phyloP scores from a whole-genome alignment of 495 filamentous ascomycete species.

The Podospora bellae-mahoneyi region DNA sequence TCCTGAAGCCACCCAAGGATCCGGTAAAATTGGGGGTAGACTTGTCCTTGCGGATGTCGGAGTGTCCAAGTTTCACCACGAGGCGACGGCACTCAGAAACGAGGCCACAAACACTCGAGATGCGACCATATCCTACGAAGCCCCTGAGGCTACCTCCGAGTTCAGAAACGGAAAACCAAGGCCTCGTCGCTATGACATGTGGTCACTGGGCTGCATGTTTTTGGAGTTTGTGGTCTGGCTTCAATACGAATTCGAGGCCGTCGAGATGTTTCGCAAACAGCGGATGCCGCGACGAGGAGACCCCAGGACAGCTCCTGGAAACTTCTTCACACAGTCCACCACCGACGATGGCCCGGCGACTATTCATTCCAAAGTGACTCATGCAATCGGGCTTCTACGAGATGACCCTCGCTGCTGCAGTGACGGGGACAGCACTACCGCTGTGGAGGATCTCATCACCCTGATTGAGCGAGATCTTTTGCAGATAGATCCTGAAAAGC shows the following conservation, averaged over 20 bases:
- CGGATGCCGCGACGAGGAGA: conserved; percentile 9
- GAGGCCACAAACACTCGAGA: conserved; percentile 14
- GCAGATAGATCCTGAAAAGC: conserved; percentile 4
- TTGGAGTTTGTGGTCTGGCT: conserved; percentile 29
- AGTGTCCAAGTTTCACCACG: conserved; percentile 14
- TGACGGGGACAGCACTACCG: background rate
- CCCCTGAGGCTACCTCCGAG: conserved; percentile 16
- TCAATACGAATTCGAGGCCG: conserved; percentile 22
- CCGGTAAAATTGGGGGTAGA: background rate
- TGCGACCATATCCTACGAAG: conserved; percentile 18
- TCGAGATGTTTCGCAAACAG: conserved; percentile 10
- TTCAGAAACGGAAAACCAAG: conserved; percentile 11
- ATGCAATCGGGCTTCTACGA: conserved; percentile 1
- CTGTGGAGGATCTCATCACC: conserved; percentile 9
- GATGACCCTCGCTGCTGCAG: conserved; percentile 2
- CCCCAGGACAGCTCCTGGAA: background rate
- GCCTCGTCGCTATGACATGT: conserved; percentile 26
- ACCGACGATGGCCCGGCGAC: background rate
- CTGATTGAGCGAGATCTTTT: conserved; percentile 16
- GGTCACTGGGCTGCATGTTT: conserved; percentile 32
- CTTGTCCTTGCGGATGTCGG: conserved; percentile 14
- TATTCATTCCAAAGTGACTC: conserved; percentile 10
- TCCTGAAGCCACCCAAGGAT: background rate
- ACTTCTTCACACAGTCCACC: conserved; percentile 4
- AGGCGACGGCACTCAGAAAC: conserved; percentile 1